phyloP scores from a whole-genome alignment of 2,329 filamentous ascomycete species.

The Metarhizium robertsii region DNA sequence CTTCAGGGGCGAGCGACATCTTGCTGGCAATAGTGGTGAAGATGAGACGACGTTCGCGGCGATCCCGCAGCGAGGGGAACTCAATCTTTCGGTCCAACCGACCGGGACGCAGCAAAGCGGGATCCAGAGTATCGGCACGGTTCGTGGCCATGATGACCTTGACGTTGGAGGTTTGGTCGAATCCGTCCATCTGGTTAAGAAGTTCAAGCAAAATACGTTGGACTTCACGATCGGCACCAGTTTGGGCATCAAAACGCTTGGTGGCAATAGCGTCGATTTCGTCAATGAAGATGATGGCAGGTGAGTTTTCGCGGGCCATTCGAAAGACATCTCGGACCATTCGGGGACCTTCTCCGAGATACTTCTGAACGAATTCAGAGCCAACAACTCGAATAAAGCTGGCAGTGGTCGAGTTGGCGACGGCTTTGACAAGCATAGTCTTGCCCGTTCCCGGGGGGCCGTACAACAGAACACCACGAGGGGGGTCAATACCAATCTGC shows the following conservation, averaged over 20 bases:
- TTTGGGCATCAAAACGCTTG: slow-evolving; percentile 98
- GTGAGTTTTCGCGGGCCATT: slow-evolving; percentile 97
- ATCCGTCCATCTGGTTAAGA: slow-evolving; percentile 99
- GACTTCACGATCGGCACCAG: slow-evolving; percentile 93
- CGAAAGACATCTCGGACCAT: slow-evolving; percentile 99
- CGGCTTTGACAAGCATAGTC: slow-evolving; percentile 96
- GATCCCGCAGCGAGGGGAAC: slow-evolving; percentile 89
- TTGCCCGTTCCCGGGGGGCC: slow-evolving; percentile 94
- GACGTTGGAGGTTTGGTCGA: slow-evolving; percentile 97
- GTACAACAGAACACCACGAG: slow-evolving; percentile 90
- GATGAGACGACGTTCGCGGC: slow-evolving; percentile 89
- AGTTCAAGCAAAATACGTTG: slow-evolving; percentile 96
- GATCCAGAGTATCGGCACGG: slow-evolving; percentile 92
- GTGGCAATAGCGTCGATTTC: slow-evolving; percentile 98
- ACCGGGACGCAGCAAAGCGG: slow-evolving; percentile 85
- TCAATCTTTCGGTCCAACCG: slow-evolving; percentile 98
- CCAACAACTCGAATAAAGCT: slow-evolving; percentile 98
- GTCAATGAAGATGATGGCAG: slow-evolving; percentile 98
- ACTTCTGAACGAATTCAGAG: slow-evolving; percentile 98
- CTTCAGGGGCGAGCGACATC: slow-evolving; percentile 95
- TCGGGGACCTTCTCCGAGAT: slow-evolving; percentile 90
- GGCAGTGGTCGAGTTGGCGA: slow-evolving; percentile 95
- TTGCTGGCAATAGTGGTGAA: slow-evolving; percentile 95
- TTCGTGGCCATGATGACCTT: slow-evolving; percentile 99
- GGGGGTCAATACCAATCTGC: slow-evolving; percentile 97